Conservation (phyloP, 179 eudicot species). For the Actinidia polygama region DNA sequence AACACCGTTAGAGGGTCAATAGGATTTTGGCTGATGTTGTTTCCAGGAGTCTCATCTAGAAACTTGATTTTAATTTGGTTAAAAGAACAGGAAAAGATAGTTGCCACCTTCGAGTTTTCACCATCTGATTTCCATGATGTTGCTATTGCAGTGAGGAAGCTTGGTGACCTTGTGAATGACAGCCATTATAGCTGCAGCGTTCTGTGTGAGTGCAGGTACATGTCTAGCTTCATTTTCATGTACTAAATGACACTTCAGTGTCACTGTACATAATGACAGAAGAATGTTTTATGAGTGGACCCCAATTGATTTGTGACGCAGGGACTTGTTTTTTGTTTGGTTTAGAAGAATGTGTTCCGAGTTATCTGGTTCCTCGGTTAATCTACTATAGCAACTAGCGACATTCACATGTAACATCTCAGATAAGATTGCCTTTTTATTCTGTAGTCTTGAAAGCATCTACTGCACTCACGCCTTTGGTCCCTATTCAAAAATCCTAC, state of each 20-base stretch:
- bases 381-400: neutral
- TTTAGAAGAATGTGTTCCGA: neutral
- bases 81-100: neutral
- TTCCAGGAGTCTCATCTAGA: neutral
- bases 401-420: neutral
- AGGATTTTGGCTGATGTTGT: neutral
- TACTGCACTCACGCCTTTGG: too few relatives aligned
- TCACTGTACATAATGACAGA: neutral
- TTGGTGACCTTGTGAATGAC: conserved; percentile 96
- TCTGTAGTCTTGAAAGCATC: neutral
- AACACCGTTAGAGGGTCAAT: neutral
- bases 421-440: neutral
- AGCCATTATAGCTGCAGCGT: conserved; percentile 98
- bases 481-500: too few relatives aligned
- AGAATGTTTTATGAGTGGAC: neutral
- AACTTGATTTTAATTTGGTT: neutral
- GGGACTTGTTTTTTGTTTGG: too few relatives aligned
- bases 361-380: too few relatives aligned
- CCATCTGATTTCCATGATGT: neutral
- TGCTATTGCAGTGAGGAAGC: conserved; percentile 40
- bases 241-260: neutral
- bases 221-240: neutral
- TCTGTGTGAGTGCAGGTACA: conserved; percentile 95
- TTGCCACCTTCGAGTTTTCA: neutral
- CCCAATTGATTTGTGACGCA: too few relatives aligned